These are phyloP conservation scores for Termitomyces sp. DNA, from an alignment of 768 basidiomycete genomes.

Conservation along the genomic window DNA sequence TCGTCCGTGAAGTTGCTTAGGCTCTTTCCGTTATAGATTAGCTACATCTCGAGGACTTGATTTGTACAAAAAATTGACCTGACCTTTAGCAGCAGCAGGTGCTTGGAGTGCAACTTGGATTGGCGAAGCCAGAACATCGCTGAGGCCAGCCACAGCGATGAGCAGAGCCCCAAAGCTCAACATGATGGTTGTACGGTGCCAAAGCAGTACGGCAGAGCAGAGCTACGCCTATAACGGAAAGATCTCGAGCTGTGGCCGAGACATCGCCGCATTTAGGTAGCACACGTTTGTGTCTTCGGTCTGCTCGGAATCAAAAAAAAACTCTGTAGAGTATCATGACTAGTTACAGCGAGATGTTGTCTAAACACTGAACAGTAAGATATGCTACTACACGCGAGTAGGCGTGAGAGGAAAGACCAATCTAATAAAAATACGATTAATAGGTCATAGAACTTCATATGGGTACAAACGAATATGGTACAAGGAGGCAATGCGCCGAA, in stretches of 20 bases:
- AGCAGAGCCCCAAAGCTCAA: slow-evolving; percentile 15
- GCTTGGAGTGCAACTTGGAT: slow-evolving; percentile 32
- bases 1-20: slow-evolving; percentile 56
- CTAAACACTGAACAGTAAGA: neutral
- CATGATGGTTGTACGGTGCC: slow-evolving; percentile 8
- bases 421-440: slow-evolving; percentile 10
- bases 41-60: neutral
- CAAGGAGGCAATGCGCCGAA: slow-evolving; percentile 10
- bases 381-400: neutral
- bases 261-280: slow-evolving; percentile 13
- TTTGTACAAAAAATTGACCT: slow-evolving; percentile 11
- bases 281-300: slow-evolving; percentile 25
- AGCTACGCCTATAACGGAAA: neutral
- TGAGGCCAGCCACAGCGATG: slow-evolving; percentile 15
- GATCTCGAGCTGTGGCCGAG: neutral
- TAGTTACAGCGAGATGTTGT: neutral
- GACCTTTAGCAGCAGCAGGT: slow-evolving; percentile 21
- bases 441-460: slow-evolving; percentile 7
- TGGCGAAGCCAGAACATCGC: slow-evolving; percentile 29
- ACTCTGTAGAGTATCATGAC: neutral
- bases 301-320: neutral
- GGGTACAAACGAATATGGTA: slow-evolving; percentile 14
- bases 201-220: neutral
- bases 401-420: neutral
- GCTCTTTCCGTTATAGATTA: slow-evolving; percentile 23